Base-by-base conservation (phyloP, 495 filamentous ascomycete genomes). In the Penicillium malachiteum region DNA sequence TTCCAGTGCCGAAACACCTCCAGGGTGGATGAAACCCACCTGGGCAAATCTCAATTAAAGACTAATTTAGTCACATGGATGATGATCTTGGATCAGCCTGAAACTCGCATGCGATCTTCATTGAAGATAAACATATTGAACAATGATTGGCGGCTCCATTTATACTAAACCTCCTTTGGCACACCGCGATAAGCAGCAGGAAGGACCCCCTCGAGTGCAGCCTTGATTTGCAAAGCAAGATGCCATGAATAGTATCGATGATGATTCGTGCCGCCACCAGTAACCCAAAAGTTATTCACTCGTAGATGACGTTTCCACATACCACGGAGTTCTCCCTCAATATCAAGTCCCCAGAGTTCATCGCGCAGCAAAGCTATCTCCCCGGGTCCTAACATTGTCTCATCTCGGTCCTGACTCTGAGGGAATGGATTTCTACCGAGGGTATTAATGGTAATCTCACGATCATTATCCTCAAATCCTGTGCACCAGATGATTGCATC, bases 231-330 rank as follows among this genome's bases (percentile, higher is more conserved):
- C 40, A 42, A 18, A 42, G 40, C 40, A 14, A 42, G 40, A 7
- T 7, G 40, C 11, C 40, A 18, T 17, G 40, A 42, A 18, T 18
- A 42, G 11, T 42, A 42, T 3, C 40, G 40, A 18, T 42, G 40
- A 8, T 42, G 40, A 8, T 14, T 18, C 3, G 40, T 18, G 7
- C 3, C 40, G 8, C 14, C 40, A 3, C 40, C 40, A 42, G 40
- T 18, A 3, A 42, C 9, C 40, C 40, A 42, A 18, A 18, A 42
- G 17, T 42, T 42, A 7, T 42, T 42, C 40, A 42, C 40, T 42
- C 40, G 40, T 17, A 42, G 40, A 42, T 42, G 40, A 42, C 40
- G 40, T 13, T 42, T 42, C 40, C 40, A 42, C 40, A 42, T 42
- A 9, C 40, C 40, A 6, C 40, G 40, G 3, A 42, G 8, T 18